Conservation (phyloP, 768 basidiomycete genomes). For the Mycena pura region DNA sequence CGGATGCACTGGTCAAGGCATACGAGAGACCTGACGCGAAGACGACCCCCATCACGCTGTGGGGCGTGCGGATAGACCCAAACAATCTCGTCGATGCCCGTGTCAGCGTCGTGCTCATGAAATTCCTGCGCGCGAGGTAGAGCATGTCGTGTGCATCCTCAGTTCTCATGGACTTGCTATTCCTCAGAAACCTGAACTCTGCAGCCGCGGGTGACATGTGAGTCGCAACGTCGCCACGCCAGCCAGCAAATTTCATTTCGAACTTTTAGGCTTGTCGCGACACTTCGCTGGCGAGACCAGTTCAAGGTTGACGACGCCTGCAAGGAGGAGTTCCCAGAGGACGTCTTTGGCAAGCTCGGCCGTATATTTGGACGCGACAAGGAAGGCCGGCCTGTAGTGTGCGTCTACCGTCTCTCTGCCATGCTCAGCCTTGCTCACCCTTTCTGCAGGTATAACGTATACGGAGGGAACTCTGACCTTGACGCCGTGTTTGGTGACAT, state of each 20-base stretch:
- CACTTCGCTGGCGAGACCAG: constrained; percentile 73
- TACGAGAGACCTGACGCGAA: constrained; percentile 63
- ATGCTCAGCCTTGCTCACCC: background rate
- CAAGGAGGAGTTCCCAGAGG: constrained; percentile 66
- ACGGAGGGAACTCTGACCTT: constrained; percentile 71
- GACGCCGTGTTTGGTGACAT: constrained; percentile 80
- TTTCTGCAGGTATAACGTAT: constrained; percentile 73
- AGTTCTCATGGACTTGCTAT: background rate
- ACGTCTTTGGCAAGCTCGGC: constrained; percentile 69
- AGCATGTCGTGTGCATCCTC: constrained; percentile 3
- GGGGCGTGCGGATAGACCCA: constrained; percentile 78
- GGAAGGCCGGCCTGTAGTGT: constrained; percentile 73
- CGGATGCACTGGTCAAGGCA: constrained; percentile 39
- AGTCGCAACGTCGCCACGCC: too few species aligned
- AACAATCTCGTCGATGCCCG: constrained; percentile 60
- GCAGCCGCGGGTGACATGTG: constrained; percentile 24
- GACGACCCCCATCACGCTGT: constrained; percentile 60
- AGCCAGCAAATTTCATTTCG: too few species aligned
- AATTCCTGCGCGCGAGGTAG: constrained; percentile 80
- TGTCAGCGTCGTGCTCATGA: constrained; percentile 79
- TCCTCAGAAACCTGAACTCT: constrained; percentile 17
- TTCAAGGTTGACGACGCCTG: constrained; percentile 67
- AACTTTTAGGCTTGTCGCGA: too few species aligned
- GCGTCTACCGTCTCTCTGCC: constrained; percentile 32
- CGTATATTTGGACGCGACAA: constrained; percentile 75